phyloP scores from a whole-genome alignment of 192 early-diverging fungal genomes.

The Thoreauomyces humboldtii region DNA sequence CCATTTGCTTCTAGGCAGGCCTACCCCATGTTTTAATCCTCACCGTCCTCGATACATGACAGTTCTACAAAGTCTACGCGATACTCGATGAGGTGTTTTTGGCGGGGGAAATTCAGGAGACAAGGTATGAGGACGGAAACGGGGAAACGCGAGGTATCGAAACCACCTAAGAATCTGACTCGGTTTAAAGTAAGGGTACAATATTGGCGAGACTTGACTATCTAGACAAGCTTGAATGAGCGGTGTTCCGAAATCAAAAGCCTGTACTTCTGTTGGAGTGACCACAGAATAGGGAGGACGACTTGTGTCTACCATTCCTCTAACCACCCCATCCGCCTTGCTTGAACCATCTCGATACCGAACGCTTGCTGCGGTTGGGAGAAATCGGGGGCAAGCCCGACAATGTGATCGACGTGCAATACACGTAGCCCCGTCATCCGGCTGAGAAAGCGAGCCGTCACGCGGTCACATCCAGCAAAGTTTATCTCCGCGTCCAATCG shows the following conservation, averaged over 20 bases:
- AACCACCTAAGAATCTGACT: background rate
- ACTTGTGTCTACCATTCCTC: no score
- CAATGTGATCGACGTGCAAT: no score
- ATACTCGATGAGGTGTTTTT: conserved; percentile 98
- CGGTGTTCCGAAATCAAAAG: conserved; percentile 25
- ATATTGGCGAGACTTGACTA: conserved; percentile 50
- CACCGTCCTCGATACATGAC: background rate
- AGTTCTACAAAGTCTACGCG: conserved; percentile 66
- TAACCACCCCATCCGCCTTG: no score
- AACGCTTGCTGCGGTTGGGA: no score
- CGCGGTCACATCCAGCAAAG: no score
- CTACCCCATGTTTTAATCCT: background rate
- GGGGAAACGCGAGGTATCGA: background rate
- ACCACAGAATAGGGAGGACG: no score
- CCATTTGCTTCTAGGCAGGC: conserved; percentile 1
- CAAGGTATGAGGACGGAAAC: conserved; percentile 47
- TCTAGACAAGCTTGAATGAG: conserved; percentile 55
- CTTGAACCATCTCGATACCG: no score
- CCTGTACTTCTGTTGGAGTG: no score
- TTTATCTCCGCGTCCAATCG: no score
- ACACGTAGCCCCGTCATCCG: no score
- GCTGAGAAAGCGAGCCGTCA: no score
- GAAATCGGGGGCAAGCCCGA: no score
- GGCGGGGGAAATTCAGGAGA: conserved; percentile 98
- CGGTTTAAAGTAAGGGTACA: conserved; percentile 39